phyloP scores from a whole-genome alignment of 257 asterid species.

The Solanum bulbocastanum region DNA sequence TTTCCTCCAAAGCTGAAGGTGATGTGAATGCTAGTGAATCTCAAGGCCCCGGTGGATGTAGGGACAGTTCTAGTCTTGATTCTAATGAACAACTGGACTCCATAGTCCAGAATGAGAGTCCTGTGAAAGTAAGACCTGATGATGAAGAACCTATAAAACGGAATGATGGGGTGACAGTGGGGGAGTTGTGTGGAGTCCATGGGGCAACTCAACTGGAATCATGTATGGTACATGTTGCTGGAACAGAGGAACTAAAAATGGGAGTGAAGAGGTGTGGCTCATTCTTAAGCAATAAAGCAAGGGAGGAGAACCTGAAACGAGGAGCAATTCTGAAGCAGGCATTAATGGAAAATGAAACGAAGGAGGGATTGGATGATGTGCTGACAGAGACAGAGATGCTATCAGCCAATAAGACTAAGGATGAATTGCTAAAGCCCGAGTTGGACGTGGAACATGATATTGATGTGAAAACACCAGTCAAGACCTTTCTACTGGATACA shows the following conservation, averaged over 20 bases:
- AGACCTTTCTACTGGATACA: conserved; percentile 43
- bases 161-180: conserved; percentile 12
- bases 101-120: not conserved
- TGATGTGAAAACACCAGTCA: conserved; percentile 27
- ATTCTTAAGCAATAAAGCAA: not conserved
- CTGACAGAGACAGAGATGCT: conserved; percentile 16
- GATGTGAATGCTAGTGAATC: not conserved
- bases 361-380: conserved; percentile 14
- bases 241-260: conserved; percentile 15
- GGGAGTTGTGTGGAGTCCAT: conserved; percentile 1
- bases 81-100: not conserved
- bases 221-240: conserved; percentile 2
- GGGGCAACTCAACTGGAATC: not conserved
- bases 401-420: conserved; percentile 11
- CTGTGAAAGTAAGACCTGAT: conserved; percentile 5
- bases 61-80: not conserved
- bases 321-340: not conserved
- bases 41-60: not conserved
- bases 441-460: conserved; percentile 7
- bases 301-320: not conserved
- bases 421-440: conserved; percentile 18
- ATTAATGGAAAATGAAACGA: conserved; percentile 2
- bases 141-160: conserved; percentile 14
- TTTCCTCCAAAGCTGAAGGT: not conserved
- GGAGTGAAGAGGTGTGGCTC: conserved; percentile 11